Evolutionary conservation across 2,329 filamentous ascomycete species (phyloP).

Genomic region (Plenodomus lindquistii): DNA sequence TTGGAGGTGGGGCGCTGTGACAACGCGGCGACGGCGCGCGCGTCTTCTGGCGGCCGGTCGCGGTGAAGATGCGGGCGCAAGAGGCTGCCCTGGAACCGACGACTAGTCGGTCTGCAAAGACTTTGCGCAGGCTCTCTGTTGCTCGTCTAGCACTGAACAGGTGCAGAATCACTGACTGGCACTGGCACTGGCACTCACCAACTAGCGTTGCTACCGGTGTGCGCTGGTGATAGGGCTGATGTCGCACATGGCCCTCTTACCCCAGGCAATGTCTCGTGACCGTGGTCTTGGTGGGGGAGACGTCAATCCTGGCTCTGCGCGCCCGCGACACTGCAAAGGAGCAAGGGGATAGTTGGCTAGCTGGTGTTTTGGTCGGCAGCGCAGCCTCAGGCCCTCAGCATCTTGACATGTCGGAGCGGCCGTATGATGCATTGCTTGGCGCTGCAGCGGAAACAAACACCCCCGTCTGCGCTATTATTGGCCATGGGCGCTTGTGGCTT

Average conservation of each 20-base stretch:
- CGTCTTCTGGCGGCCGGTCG: background rate
- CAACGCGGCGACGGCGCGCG: background rate
- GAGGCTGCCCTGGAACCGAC: too few species aligned
- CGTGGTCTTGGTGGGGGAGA: background rate
- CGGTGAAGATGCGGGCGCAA: constrained; percentile 6
- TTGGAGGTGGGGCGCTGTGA: constrained; percentile 2
- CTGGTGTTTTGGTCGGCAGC: background rate
- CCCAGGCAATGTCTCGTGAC: background rate
- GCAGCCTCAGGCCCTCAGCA: too few species aligned
- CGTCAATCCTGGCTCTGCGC: background rate
- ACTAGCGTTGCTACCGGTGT: constrained; percentile 14
- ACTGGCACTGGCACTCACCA: constrained; percentile 16
- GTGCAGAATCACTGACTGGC: too few species aligned
- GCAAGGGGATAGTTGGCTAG: background rate
- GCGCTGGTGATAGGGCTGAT: constrained; percentile 27
- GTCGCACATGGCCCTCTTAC: constrained; percentile 34
- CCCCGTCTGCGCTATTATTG: background rate
- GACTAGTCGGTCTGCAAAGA: too few species aligned
- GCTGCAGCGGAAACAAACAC: background rate
- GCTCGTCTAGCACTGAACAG: too few species aligned
- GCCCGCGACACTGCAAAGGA: background rate
- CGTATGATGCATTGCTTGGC: background rate
- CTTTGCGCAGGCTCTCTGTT: too few species aligned
- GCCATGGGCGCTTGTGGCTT: background rate
- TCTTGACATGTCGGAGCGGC: too few species aligned